These are phyloP conservation scores for Epichloe hybrida DNA, from an alignment of 2,329 filamentous ascomycete species.

Conservation along the genomic window DNA sequence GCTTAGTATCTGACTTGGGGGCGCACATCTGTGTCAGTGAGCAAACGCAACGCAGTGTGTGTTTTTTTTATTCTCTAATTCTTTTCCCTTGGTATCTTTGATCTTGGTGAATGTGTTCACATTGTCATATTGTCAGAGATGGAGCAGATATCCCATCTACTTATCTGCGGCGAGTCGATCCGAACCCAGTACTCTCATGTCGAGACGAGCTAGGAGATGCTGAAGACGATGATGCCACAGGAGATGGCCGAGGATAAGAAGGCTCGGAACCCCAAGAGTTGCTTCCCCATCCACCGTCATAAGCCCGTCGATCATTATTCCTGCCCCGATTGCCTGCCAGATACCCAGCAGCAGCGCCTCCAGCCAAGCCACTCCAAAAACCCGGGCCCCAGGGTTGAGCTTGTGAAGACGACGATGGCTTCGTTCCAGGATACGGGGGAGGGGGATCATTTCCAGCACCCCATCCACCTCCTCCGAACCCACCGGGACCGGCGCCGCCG, in stretches of 20 bases:
- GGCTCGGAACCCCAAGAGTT: constrained; percentile 11
- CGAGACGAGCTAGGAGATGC: constrained; percentile 30
- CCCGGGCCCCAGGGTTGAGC: constrained; percentile 51
- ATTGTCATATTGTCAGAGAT: too few relatives aligned
- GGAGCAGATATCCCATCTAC: too few relatives aligned
- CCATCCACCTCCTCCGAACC: constrained; percentile 22
- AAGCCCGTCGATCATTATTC: constrained; percentile 15
- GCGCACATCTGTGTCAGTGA: too few relatives aligned
- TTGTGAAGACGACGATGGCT: constrained; percentile 14
- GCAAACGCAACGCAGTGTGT: too few relatives aligned
- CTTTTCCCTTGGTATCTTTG: not conserved
- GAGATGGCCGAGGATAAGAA: constrained; percentile 12
- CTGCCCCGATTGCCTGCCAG: constrained; percentile 39
- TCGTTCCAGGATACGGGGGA: constrained; percentile 30
- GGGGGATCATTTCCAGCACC: constrained; percentile 37
- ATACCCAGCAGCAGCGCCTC: constrained; percentile 58
- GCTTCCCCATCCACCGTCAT: constrained; percentile 17
- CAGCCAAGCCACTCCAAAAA: constrained; percentile 58
- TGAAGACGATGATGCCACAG: constrained; percentile 18
- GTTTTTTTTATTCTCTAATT: too few relatives aligned
- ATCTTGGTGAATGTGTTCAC: too few relatives aligned
- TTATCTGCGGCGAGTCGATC: constrained; percentile 49
- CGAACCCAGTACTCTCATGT: constrained; percentile 60
- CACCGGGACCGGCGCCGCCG: not conserved
- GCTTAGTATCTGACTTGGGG: too few relatives aligned